Evolutionary conservation across 169 alveolate genomes (phyloP).

Genomic region (Plasmodium inui): DNA sequence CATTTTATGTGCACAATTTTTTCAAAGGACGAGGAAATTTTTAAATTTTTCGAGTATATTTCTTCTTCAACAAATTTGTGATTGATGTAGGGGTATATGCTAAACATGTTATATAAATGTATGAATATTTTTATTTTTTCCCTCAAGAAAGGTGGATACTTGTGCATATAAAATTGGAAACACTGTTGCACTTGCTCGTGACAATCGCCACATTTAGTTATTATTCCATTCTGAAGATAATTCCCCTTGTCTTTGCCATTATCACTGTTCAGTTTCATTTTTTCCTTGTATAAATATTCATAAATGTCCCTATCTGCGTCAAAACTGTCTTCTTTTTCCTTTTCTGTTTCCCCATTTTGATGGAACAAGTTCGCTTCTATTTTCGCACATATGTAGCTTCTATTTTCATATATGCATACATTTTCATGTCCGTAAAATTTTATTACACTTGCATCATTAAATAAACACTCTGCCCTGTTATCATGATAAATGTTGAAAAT

Average conservation of each 20-base stretch:
- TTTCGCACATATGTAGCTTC: constrained; percentile 50
- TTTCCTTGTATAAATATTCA: constrained; percentile 69
- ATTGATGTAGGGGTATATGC: constrained; percentile 72
- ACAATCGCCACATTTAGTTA: neutral
- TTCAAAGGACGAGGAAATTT: constrained; percentile 34
- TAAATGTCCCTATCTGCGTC: constrained; percentile 42
- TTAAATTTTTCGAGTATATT: constrained; percentile 41
- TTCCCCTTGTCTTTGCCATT: constrained; percentile 6
- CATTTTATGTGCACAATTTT: constrained; percentile 54
- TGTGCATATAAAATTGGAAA: constrained; percentile 69
- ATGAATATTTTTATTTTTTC: constrained; percentile 70
- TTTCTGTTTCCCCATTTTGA: constrained; percentile 8
- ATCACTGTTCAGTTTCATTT: constrained; percentile 21
- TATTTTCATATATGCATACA: constrained; percentile 72
- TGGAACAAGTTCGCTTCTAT: constrained; percentile 59
- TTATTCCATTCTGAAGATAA: neutral
- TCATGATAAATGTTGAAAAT: constrained; percentile 73
- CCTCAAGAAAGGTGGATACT: constrained; percentile 65
- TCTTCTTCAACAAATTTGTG: constrained; percentile 62
- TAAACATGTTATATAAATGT: constrained; percentile 74
- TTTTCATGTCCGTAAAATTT: constrained; percentile 54
- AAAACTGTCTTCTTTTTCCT: constrained; percentile 22
- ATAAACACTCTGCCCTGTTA: constrained; percentile 73
- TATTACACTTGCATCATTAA: constrained; percentile 59
- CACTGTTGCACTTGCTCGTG: constrained; percentile 23